These are phyloP conservation scores for Dipodascus geniculatus DNA, from an alignment of 805 yeast species.

Conservation along the genomic window DNA sequence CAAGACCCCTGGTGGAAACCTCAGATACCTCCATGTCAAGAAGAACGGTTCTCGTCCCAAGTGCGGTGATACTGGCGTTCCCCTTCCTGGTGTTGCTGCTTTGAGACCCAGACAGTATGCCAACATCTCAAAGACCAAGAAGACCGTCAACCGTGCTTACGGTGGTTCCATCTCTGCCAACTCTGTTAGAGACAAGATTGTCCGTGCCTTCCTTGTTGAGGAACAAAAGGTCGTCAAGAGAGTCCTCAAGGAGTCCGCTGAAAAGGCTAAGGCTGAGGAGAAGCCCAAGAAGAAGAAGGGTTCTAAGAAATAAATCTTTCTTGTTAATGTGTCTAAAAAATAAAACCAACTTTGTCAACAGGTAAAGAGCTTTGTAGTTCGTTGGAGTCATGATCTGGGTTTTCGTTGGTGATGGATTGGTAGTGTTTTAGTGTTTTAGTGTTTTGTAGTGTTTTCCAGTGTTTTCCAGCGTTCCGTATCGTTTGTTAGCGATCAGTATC, in stretches of 20 bases:
- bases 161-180: constrained; percentile 97
- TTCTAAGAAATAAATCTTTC: constrained; percentile 18
- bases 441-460: too few relatives aligned
- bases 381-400: too few relatives aligned
- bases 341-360: neutral
- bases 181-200: constrained; percentile 98
- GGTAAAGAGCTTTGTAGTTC: too few relatives aligned
- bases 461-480: too few relatives aligned
- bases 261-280: constrained; percentile 64
- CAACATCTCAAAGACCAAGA: constrained; percentile 85
- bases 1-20: constrained; percentile 99
- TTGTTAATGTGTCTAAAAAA: constrained; percentile 1
- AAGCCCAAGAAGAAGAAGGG: constrained; percentile 21
- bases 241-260: constrained; percentile 94
- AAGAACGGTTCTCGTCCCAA: constrained; percentile 69
- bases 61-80: constrained; percentile 58
- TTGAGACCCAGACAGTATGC: constrained; percentile 99
- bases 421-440: too few relatives aligned
- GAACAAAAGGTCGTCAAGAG: constrained; percentile 99
- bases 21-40: constrained; percentile 96
- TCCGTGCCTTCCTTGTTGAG: constrained; percentile 99
- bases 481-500: too few relatives aligned
- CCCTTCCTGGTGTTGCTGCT: constrained; percentile 80
- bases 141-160: constrained; percentile 98
- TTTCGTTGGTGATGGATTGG: too few relatives aligned